Base-by-base conservation (phyloP, 2,329 filamentous ascomycete genomes). In the Dactylellina cionopaga region DNA sequence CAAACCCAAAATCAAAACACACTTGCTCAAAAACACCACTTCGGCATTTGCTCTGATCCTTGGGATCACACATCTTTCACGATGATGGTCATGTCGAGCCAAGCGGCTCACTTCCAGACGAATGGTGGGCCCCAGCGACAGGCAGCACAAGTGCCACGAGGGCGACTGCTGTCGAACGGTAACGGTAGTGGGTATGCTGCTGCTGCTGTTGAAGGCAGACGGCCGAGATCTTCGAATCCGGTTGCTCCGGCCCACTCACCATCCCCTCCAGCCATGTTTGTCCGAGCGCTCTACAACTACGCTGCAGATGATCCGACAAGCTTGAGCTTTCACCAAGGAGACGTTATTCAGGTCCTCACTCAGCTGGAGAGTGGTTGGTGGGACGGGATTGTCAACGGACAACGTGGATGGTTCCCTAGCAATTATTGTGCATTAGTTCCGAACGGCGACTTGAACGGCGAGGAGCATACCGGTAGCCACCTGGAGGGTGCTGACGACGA, bases 321-420 rank as follows among this genome's bases (percentile, higher is more conserved):
- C 83, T 83, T 99, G 80, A 98, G 93, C 82, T 99, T 99, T 81
- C 92, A 92, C 78, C 91, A 96, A 80, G 95, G 95, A 78, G 95
- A 99, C 82, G 89, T 98, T 76, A 99, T 99, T 78, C 94, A 98
- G 82, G 95, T 99, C 77, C 94, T 99, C 78, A 99, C 95, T 58
- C 94, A 97, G 82, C 85, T 98, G 65, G 95, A 99, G 81, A 98
- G 93, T 78, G 95, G 95, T 64, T 99, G 95, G 95, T 99, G 95
- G 95, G 95, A 99, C 82, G 95, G 95, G 51, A 92, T 99, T 63
- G 96, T 99, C 80, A 95, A 97, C 78, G 92, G 93, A 69, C 91
- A 96, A 76, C 89, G 95, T 79, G 95, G 95, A 80, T 99, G 95
- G 95, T 99, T 99, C 80, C 95, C 95, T 35, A 98, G 94, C 84